Conservation (phyloP, 768 basidiomycete species). For the Hemileccinum rubropunctum region DNA sequence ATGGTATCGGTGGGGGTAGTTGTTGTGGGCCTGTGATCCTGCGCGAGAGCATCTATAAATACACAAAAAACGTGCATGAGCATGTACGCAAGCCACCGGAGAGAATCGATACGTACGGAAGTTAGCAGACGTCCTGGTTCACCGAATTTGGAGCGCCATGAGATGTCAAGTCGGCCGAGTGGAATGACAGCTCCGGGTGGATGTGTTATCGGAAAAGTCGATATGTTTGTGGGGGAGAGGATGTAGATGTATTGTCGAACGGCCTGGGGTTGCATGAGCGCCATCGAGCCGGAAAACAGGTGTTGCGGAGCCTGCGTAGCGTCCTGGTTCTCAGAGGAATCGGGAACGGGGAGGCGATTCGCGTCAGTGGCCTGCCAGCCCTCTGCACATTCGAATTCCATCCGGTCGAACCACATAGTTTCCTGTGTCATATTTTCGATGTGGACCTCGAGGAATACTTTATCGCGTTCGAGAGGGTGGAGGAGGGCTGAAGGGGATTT, state of each 20-base stretch:
- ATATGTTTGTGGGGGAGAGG: conserved; percentile 50
- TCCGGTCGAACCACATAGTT: conserved; percentile 76
- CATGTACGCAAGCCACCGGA: neutral
- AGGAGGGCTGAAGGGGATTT: conserved; percentile 71
- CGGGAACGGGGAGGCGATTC: conserved; percentile 36
- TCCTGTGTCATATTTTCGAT: conserved; percentile 84
- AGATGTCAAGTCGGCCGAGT: conserved; percentile 84
- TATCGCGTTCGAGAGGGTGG: conserved; percentile 63
- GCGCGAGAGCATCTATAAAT: conserved; percentile 66
- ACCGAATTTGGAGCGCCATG: conserved; percentile 82
- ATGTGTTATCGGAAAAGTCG: conserved; percentile 46
- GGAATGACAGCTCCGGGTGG: conserved; percentile 71
- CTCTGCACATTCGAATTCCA: conserved; percentile 72
- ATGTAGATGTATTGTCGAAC: conserved; percentile 87
- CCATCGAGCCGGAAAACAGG: conserved; percentile 60
- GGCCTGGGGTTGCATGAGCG: conserved; percentile 81
- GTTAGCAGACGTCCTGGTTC: conserved; percentile 87
- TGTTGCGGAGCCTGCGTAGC: conserved; percentile 22
- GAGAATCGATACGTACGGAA: conserved; percentile 44
- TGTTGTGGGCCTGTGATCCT: conserved; percentile 59
- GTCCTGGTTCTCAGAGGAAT: neutral
- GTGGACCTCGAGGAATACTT: conserved; percentile 89
- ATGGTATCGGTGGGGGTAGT: conserved; percentile 19
- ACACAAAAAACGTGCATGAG: neutral
- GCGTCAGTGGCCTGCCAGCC: conserved; percentile 60